A percentile compares a stretch with the other conserved stretches of the same genome.
These are phyloP conservation scores for Kodamaea hsintzibuensis DNA, from an alignment of 805 yeast species.

Conservation along the genomic window DNA sequence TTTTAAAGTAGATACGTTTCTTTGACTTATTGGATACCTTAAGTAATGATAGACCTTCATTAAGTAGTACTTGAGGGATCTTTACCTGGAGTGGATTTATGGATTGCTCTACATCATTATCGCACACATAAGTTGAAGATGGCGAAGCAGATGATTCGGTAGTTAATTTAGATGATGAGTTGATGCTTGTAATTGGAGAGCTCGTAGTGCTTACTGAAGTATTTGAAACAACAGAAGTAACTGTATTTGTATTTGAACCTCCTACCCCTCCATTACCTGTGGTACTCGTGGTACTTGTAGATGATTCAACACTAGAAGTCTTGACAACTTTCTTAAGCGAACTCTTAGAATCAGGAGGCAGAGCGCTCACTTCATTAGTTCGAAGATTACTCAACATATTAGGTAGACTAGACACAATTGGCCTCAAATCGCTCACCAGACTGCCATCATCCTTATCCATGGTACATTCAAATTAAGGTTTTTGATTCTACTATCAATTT, in stretches of 20 bases:
- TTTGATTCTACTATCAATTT: not conserved
- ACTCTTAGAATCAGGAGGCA: conserved; percentile 4
- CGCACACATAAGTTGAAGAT: not conserved
- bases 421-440: conserved; percentile 13
- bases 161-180: not conserved
- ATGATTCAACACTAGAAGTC: not conserved
- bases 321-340: not conserved
- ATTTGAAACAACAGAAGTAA: not conserved
- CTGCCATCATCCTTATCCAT: not conserved
- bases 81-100: not conserved
- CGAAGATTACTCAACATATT: conserved; percentile 23
- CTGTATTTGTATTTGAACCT: not conserved
- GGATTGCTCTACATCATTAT: not conserved
- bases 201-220: not conserved
- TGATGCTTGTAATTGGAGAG: not conserved
- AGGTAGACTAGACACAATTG: conserved; percentile 27
- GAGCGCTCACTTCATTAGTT: conserved; percentile 16
- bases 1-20: conserved; percentile 54
- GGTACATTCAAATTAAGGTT: not conserved
- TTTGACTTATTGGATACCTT: conserved; percentile 72
- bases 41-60: conserved; percentile 57
- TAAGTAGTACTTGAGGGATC: conserved; percentile 6
- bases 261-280: not conserved
- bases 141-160: not conserved
- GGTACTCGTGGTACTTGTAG: too few relatives aligned